These are phyloP conservation scores for Casuarina cunninghamiana DNA, from an alignment of 306 rosid genomes.

Conservation along the genomic window DNA sequence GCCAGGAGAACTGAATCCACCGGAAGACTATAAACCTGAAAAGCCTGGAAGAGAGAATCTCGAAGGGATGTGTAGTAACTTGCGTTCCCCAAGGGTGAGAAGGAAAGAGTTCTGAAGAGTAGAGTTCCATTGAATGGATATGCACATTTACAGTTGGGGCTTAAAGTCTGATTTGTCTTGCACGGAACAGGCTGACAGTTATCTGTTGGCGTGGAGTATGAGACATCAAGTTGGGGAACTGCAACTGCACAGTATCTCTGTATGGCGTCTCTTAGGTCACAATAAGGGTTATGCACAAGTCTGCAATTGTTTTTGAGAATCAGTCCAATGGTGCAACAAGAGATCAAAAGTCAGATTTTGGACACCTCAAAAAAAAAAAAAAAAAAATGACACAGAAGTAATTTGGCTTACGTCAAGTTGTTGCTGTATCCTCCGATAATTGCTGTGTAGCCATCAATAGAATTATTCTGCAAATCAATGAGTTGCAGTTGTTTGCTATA, in stretches of 20 bases:
- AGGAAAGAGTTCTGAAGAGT: slow-evolving; percentile 53
- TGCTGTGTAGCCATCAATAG: neutral
- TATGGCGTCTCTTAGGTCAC: slow-evolving; percentile 25
- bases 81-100: slow-evolving; percentile 45
- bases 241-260: slow-evolving; percentile 38
- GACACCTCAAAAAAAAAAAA: slow-evolving; percentile 17
- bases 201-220: slow-evolving; percentile 28
- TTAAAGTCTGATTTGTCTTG: slow-evolving; percentile 31
- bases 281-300: slow-evolving; percentile 54
- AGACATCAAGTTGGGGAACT: slow-evolving; percentile 5
- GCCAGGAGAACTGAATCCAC: slow-evolving; percentile 54
- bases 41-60: slow-evolving; percentile 8
- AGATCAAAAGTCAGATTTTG: neutral
- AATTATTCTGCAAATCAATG: slow-evolving; percentile 30
- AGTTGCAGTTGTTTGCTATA: slow-evolving; percentile 13
- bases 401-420: slow-evolving; percentile 29
- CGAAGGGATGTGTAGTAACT: slow-evolving; percentile 35
- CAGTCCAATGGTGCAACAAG: neutral
- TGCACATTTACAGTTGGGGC: slow-evolving; percentile 72
- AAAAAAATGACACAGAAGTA: no score
- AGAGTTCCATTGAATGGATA: slow-evolving; percentile 64
- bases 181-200: slow-evolving; percentile 46
- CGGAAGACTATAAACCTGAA: slow-evolving; percentile 8
- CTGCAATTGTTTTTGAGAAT: slow-evolving; percentile 33
- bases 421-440: neutral